Conservation (phyloP, 345 rosid species). For the Eutrema heterophyllum region DNA sequence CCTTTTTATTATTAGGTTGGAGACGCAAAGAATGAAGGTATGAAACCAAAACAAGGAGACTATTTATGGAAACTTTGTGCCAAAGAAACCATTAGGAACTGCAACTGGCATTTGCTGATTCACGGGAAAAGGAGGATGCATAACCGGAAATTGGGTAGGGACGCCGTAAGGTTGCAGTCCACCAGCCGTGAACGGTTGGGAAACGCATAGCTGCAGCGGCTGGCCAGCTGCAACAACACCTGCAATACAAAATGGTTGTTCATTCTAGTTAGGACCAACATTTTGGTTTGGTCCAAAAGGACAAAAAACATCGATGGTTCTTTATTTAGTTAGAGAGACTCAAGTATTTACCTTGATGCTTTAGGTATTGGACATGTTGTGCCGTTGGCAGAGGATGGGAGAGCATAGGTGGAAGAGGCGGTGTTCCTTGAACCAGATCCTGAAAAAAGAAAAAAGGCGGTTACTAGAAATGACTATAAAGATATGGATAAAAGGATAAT, state of each 20-base stretch:
- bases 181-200: constrained; percentile 38
- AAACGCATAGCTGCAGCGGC: constrained; percentile 31
- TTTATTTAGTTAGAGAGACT: background rate
- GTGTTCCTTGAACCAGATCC: constrained; percentile 55
- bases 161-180: constrained; percentile 42
- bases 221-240: constrained; percentile 19
- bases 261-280: background rate
- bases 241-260: background rate
- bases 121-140: constrained; percentile 46
- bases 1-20: background rate
- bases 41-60: background rate
- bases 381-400: constrained; percentile 44
- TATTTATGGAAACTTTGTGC: constrained; percentile 46
- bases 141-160: constrained; percentile 38
- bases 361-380: constrained; percentile 53
- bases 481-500: background rate
- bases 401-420: constrained; percentile 45
- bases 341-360: constrained; percentile 45
- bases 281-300: background rate
- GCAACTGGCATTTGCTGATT: constrained; percentile 36
- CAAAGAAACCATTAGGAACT: constrained; percentile 38
- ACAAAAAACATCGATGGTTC: background rate
- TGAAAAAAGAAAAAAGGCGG: constrained; percentile 20
- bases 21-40: constrained; percentile 22
- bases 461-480: background rate